Conservation (phyloP, 2,329 filamentous ascomycete genomes). For the Aspergillus sp. region DNA sequence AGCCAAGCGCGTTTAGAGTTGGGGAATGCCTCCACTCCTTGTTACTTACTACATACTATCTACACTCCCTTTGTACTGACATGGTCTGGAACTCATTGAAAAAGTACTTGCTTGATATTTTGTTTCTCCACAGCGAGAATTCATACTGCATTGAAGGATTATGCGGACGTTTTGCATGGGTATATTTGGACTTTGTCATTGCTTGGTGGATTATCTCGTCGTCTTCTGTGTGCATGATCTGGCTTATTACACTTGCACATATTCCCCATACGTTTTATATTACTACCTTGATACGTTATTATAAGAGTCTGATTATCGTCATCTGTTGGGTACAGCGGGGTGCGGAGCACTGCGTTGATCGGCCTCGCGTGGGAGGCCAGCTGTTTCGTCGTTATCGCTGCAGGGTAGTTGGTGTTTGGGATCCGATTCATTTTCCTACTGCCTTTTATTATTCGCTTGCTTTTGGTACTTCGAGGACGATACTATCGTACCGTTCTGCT, state of each 20-base stretch:
- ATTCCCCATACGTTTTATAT: background rate
- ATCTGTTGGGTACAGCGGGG: background rate
- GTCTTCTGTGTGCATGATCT: background rate
- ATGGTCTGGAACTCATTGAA: background rate
- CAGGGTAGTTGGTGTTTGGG: background rate
- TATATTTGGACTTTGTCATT: background rate
- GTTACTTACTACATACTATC: background rate
- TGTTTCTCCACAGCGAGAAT: background rate
- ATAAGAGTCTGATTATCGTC: background rate
- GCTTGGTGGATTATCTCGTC: conserved; percentile 1
- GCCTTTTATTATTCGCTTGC: no score
- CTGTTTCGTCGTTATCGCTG: background rate
- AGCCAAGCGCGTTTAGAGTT: background rate
- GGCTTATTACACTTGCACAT: background rate
- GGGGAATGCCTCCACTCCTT: background rate
- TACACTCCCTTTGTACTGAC: background rate
- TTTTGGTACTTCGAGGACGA: background rate
- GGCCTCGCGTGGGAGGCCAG: background rate
- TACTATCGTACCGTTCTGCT: background rate
- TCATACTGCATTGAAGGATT: background rate
- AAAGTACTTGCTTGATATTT: conserved; percentile 5
- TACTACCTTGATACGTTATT: background rate
- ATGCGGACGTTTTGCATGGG: background rate
- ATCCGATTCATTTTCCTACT: background rate
- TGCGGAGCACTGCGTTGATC: background rate